phyloP scores from a whole-genome alignment of 805 yeast genomes.

The Yarrowia bubula region DNA sequence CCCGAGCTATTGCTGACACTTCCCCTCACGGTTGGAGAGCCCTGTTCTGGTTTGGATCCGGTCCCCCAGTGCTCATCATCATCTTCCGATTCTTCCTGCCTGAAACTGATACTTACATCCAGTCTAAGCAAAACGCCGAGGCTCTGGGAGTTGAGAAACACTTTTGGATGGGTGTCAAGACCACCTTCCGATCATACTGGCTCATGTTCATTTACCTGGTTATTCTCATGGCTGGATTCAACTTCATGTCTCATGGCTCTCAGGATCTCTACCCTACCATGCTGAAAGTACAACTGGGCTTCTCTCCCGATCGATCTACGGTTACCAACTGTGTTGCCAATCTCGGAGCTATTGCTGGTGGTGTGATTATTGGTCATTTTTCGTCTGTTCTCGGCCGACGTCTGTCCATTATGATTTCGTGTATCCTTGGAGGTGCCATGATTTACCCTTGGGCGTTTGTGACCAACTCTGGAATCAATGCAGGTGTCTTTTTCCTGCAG shows the following conservation, averaged over 20 bases:
- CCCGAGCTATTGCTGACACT: constrained; percentile 37
- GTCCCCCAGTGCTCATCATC: constrained; percentile 60
- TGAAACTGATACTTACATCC: constrained; percentile 55
- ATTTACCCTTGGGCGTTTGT: constrained; percentile 11
- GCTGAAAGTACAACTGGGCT: constrained; percentile 44
- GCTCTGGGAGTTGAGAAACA: not conserved
- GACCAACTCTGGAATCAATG: not conserved
- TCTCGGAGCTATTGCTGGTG: constrained; percentile 8
- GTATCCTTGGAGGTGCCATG: constrained; percentile 3
- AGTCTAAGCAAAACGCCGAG: constrained; percentile 26
- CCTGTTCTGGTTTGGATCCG: constrained; percentile 69
- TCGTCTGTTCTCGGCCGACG: not conserved
- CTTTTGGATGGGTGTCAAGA: not conserved
- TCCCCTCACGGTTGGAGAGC: constrained; percentile 63
- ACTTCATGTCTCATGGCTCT: constrained; percentile 69
- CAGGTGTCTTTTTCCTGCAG: constrained; percentile 60
- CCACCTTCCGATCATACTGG: constrained; percentile 52
- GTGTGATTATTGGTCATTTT: not conserved
- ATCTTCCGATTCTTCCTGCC: constrained; percentile 58
- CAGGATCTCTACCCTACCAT: constrained; percentile 71
- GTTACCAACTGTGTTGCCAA: constrained; percentile 12
- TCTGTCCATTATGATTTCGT: not conserved
- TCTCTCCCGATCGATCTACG: constrained; percentile 1
- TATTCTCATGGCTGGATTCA: constrained; percentile 63
- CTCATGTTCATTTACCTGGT: constrained; percentile 55